These are phyloP conservation scores for Cadophora malorum DNA, from an alignment of 2,329 filamentous ascomycete species.

Conservation along the genomic window DNA sequence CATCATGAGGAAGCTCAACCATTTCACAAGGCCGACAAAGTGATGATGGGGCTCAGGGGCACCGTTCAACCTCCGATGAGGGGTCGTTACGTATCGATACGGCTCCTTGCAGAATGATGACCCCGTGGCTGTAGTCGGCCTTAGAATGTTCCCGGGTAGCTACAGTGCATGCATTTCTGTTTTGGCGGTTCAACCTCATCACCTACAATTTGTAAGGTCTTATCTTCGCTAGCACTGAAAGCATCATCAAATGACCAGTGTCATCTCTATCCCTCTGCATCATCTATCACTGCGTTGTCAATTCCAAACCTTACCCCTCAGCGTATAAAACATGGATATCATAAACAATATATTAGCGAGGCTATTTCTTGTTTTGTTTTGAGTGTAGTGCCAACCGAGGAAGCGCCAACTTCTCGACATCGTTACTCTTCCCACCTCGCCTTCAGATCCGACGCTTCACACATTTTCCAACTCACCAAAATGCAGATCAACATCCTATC, in stretches of 20 bases:
- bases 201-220: not conserved
- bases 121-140: slow-evolving; percentile 8
- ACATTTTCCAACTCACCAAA: not conserved
- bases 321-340: slow-evolving; percentile 1
- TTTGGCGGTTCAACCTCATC: not conserved
- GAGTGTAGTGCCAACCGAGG: not conserved
- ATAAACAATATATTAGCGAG: not conserved
- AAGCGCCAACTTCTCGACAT: not conserved
- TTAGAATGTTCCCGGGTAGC: not conserved
- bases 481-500: not conserved
- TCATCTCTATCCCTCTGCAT: not conserved
- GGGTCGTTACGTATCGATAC: slow-evolving; percentile 6
- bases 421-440: not conserved
- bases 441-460: not conserved
- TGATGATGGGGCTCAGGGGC: slow-evolving; percentile 8
- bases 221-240: not conserved
- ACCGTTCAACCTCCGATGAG: not conserved
- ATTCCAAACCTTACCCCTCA: slow-evolving; percentile 5
- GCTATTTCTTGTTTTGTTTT: slow-evolving; percentile 6
- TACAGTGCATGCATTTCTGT: not conserved
- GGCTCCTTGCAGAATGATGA: slow-evolving; percentile 20
- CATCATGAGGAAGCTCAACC: not conserved
- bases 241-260: not conserved
- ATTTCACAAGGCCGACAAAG: not conserved
- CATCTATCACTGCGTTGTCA: not conserved